These are phyloP conservation scores for Obba rivulosa DNA, from an alignment of 768 basidiomycete species.

Conservation along the genomic window DNA sequence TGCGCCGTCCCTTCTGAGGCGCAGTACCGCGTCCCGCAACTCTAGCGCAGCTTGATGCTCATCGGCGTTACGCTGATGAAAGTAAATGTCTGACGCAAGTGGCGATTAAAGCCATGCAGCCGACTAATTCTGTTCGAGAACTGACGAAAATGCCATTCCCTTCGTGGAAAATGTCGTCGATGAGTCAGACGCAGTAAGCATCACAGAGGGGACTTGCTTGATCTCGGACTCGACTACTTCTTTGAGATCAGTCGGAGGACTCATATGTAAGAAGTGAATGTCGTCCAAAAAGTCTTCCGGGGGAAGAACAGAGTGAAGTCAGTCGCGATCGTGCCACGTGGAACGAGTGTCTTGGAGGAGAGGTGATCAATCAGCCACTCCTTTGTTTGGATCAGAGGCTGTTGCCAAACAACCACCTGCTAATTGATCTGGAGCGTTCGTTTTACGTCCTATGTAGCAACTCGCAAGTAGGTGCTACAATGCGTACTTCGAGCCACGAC, in stretches of 20 bases:
- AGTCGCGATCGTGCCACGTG: too few relatives aligned
- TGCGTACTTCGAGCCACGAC: too few relatives aligned
- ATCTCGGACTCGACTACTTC: slow-evolving; percentile 19
- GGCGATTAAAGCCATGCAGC: slow-evolving; percentile 3
- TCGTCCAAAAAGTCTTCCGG: too few relatives aligned
- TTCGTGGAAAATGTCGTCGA: neutral
- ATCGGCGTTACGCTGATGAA: slow-evolving; percentile 58
- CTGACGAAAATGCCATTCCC: slow-evolving; percentile 16
- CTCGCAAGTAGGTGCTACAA: too few relatives aligned
- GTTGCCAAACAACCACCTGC: too few relatives aligned
- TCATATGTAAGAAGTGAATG: slow-evolving; percentile 5
- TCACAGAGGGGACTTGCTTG: slow-evolving; percentile 6
- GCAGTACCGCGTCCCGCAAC: slow-evolving; percentile 66
- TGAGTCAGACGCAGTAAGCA: neutral
- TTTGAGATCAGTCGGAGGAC: slow-evolving; percentile 17
- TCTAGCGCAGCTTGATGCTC: slow-evolving; percentile 63
- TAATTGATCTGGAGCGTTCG: too few relatives aligned
- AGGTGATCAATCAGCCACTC: too few relatives aligned
- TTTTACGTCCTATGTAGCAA: too few relatives aligned
- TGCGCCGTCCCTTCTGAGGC: slow-evolving; percentile 66
- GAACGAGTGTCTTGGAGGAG: too few relatives aligned
- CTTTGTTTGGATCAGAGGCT: too few relatives aligned
- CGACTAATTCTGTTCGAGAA: slow-evolving; percentile 17
- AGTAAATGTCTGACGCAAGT: slow-evolving; percentile 68
- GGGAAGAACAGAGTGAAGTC: too few relatives aligned